Percentiles rank a stretch among this genome's conserved stretches.
phyloP scores from a whole-genome alignment of 2,329 filamentous ascomycete species.

The Calcarisporium arbuscula region DNA sequence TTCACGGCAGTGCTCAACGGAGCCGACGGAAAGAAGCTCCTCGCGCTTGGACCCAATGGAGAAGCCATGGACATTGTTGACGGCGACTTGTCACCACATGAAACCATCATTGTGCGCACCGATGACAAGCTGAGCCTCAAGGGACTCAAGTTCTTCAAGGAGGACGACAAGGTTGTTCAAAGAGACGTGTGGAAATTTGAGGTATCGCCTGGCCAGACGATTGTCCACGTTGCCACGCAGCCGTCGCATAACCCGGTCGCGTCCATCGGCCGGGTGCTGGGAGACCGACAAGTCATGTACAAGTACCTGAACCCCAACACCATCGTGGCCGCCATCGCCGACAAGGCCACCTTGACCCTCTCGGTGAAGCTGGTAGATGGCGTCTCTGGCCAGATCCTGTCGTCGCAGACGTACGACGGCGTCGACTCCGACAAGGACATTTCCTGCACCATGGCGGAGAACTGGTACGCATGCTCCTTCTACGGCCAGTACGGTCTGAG shows the following conservation, averaged over 20 bases:
- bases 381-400: conserved; percentile 73
- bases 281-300: conserved; percentile 88
- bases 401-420: conserved; percentile 62
- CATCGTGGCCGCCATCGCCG: conserved; percentile 64
- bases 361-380: conserved; percentile 79
- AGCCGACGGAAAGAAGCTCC: conserved; percentile 43
- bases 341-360: conserved; percentile 52
- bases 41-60: conserved; percentile 47
- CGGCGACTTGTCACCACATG: conserved; percentile 39
- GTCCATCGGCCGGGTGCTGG: conserved; percentile 89
- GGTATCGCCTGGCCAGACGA: conserved; percentile 57
- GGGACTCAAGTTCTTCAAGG: conserved; percentile 45
- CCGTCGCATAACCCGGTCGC: conserved; percentile 80
- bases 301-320: conserved; percentile 93
- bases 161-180: conserved; percentile 34
- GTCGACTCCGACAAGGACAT: conserved; percentile 71
- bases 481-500: conserved; percentile 54
- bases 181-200: conserved; percentile 67
- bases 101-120: conserved; percentile 48
- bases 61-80: conserved; percentile 38
- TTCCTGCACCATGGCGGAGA: conserved; percentile 77
- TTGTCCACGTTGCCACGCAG: conserved; percentile 61
- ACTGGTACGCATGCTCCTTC: conserved; percentile 90
- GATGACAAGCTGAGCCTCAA: conserved; percentile 43
- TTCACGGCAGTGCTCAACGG: conserved; percentile 48